Conservation (phyloP, 257 asterid species). For the Penstemon davidsonii region DNA sequence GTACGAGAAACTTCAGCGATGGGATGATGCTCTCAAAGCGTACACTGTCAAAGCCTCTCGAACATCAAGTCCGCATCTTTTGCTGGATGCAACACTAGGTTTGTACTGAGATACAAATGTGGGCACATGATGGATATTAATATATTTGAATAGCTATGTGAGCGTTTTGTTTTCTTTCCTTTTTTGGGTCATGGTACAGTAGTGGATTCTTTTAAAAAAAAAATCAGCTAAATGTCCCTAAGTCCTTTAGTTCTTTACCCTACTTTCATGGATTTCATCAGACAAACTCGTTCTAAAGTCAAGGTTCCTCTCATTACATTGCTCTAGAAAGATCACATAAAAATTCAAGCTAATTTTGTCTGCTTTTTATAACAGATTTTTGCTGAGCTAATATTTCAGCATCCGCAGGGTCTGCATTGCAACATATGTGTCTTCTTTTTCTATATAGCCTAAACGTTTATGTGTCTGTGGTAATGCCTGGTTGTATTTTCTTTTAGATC, state of each 20-base stretch:
- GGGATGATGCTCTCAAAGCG: constrained; percentile 99
- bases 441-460: background rate
- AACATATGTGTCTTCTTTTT: constrained; percentile 11
- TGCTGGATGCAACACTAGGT: constrained; percentile 98
- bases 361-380: too few species aligned
- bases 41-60: constrained; percentile 91
- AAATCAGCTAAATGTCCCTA: too few species aligned
- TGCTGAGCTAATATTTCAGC: too few species aligned
- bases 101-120: constrained; percentile 33
- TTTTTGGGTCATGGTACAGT: background rate
- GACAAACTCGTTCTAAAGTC: background rate
- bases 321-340: background rate
- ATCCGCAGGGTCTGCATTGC: background rate
- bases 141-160: constrained; percentile 17
- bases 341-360: constrained; percentile 3
- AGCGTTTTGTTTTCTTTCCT: background rate
- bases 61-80: constrained; percentile 69
- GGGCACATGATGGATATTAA: constrained; percentile 17
- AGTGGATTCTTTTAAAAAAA: too few species aligned
- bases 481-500: constrained; percentile 13
- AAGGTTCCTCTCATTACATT: background rate
- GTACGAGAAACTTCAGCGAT: constrained; percentile 97
- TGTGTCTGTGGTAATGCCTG: background rate
- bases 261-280: background rate
- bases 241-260: too few species aligned